phyloP scores from a whole-genome alignment of 257 asterid genomes.

The Agastache rugosa region DNA sequence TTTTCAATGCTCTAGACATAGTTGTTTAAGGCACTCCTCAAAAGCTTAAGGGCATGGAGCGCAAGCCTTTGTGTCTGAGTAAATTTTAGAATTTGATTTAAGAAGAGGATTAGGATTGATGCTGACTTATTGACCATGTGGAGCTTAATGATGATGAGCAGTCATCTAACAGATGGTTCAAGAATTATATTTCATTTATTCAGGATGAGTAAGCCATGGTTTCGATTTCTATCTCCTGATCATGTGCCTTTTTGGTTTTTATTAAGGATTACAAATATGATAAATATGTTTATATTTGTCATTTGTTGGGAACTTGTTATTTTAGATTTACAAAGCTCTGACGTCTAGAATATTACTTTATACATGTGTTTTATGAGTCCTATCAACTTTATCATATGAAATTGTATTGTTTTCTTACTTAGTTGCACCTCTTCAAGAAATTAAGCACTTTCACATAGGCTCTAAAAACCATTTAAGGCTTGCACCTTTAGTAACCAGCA shows the following conservation, averaged over 20 bases:
- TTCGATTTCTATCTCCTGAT: neutral
- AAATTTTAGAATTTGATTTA: neutral
- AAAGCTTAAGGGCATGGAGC: neutral
- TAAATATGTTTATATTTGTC: neutral
- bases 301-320: slow-evolving; percentile 2
- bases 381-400: neutral
- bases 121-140: neutral
- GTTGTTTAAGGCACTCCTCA: neutral
- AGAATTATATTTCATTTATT: neutral
- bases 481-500: slow-evolving; percentile 5
- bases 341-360: neutral
- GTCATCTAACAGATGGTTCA: slow-evolving; percentile 9
- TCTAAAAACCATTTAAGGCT: neutral
- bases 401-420: neutral
- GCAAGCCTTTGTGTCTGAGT: neutral
- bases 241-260: neutral
- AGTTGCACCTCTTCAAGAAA: neutral
- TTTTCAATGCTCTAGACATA: neutral
- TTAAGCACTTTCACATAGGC: neutral
- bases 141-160: neutral
- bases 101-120: slow-evolving; percentile 8
- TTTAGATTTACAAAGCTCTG: neutral
- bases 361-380: neutral
- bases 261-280: neutral
- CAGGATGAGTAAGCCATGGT: neutral